phyloP scores from a whole-genome alignment of 1,284 basidiomycete species.

The Puccinia novopanici region DNA sequence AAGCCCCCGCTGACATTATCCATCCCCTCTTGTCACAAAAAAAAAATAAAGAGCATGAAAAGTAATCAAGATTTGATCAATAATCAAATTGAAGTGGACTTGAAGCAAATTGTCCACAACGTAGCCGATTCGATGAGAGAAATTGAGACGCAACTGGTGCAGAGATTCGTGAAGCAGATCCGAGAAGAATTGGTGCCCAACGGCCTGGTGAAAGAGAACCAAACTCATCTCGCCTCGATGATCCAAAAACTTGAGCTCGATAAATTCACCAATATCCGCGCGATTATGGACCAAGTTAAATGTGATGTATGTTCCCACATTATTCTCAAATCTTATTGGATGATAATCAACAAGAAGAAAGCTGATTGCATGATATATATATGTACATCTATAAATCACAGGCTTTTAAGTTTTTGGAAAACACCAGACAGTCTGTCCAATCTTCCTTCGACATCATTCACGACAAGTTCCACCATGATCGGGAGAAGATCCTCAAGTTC shows the following conservation, averaged over 20 bases:
- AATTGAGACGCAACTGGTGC: constrained; percentile 3
- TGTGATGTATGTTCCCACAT: constrained; percentile 9
- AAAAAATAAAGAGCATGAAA: constrained; percentile 35
- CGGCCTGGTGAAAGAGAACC: constrained; percentile 9
- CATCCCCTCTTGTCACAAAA: background rate
- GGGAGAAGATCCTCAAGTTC: constrained; percentile 36
- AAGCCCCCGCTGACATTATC: background rate
- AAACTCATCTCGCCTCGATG: constrained; percentile 16
- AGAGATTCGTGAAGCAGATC: constrained; percentile 17
- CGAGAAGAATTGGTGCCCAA: constrained; percentile 21
- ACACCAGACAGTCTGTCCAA: constrained; percentile 30
- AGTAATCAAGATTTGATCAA: constrained; percentile 22
- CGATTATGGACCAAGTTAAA: constrained; percentile 32
- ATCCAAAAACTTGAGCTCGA: constrained; percentile 22
- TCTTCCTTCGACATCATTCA: constrained; percentile 38
- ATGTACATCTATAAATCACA: background rate
- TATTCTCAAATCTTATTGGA: background rate
- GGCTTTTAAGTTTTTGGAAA: constrained; percentile 34
- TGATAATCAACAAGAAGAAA: background rate
- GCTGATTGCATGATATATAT: background rate
- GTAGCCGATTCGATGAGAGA: constrained; percentile 8
- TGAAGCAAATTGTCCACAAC: constrained; percentile 3
- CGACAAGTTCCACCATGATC: constrained; percentile 24
- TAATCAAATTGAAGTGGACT: constrained; percentile 22
- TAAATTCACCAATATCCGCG: constrained; percentile 15